Evolutionary conservation across 176 grass and related monocot genomes (phyloP).

Genomic region (Microstegium vimineum): DNA sequence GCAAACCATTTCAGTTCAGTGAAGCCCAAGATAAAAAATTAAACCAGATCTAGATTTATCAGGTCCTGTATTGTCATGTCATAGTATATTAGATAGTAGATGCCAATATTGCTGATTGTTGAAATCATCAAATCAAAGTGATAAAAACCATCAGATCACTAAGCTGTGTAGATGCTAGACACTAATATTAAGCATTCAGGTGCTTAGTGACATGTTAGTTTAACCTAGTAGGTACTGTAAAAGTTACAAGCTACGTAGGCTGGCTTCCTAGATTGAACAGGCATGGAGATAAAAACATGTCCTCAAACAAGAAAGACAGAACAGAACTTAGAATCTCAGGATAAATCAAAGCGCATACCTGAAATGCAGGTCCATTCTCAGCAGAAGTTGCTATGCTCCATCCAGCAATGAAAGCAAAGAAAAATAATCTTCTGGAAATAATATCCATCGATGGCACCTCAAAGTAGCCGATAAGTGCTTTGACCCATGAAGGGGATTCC

Average conservation of each 20-base stretch:
- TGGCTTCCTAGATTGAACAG: neutral
- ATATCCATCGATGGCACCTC: conserved; percentile 74
- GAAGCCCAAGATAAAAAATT: neutral
- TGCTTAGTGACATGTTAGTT: too few species aligned
- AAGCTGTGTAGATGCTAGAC: neutral
- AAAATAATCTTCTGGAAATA: conserved; percentile 72
- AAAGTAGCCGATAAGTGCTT: conserved; percentile 65
- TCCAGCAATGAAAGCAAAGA: conserved; percentile 89
- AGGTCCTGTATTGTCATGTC: neutral
- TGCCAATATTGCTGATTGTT: neutral
- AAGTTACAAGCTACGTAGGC: neutral
- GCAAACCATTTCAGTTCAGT: conserved; percentile 20
- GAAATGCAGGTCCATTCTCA: conserved; percentile 91
- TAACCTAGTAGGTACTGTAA: too few species aligned
- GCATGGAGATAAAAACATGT: neutral
- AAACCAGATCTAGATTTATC: neutral
- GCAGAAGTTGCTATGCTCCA: conserved; percentile 89
- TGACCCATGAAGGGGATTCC: conserved; percentile 81
- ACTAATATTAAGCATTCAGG: neutral
- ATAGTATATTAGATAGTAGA: neutral
- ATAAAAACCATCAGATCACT: neutral
- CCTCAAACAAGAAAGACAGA: conserved; percentile 19
- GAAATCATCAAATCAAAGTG: neutral
- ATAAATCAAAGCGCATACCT: conserved; percentile 50
- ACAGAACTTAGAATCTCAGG: neutral